phyloP scores from a whole-genome alignment of 169 alveolate genomes.

The Plasmodium reichenowi region DNA sequence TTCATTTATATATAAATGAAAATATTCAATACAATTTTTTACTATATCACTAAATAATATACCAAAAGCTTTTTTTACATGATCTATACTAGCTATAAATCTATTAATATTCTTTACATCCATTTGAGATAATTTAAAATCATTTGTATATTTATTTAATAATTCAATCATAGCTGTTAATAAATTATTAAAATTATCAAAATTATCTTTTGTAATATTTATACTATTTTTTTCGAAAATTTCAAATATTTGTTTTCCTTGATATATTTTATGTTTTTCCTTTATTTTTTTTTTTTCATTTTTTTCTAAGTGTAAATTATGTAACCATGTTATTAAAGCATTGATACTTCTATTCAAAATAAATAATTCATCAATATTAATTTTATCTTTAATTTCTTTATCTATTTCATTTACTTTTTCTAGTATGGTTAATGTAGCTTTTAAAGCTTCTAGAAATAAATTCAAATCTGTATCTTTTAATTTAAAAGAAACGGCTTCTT shows the following conservation, averaged over 20 bases:
- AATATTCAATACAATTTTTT: conserved; percentile 79
- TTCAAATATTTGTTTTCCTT: conserved; percentile 70
- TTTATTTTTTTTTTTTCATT: conserved; percentile 62
- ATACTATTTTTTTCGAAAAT: conserved; percentile 56
- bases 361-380: conserved; percentile 54
- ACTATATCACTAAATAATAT: conserved; percentile 79
- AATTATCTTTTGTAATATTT: conserved; percentile 64
- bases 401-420: conserved; percentile 69
- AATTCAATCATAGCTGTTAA: conserved; percentile 54
- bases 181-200: conserved; percentile 42
- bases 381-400: conserved; percentile 35
- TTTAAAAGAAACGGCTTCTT: conserved; percentile 88
- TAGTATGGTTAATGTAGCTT: conserved; percentile 48
- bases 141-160: conserved; percentile 66
- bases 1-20: conserved; percentile 78
- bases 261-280: conserved; percentile 73
- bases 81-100: conserved; percentile 79
- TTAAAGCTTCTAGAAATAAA: conserved; percentile 78
- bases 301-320: conserved; percentile 41
- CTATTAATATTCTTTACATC: conserved; percentile 77
- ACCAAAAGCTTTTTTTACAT: conserved; percentile 77
- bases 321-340: conserved; percentile 53
- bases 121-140: conserved; percentile 76
- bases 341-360: conserved; percentile 65
- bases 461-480: conserved; percentile 81